Evolutionary conservation across 208 protist species (phyloP), one percentile per base, ranked within the genome.

Genomic region (Phytomonas francai): DNA sequence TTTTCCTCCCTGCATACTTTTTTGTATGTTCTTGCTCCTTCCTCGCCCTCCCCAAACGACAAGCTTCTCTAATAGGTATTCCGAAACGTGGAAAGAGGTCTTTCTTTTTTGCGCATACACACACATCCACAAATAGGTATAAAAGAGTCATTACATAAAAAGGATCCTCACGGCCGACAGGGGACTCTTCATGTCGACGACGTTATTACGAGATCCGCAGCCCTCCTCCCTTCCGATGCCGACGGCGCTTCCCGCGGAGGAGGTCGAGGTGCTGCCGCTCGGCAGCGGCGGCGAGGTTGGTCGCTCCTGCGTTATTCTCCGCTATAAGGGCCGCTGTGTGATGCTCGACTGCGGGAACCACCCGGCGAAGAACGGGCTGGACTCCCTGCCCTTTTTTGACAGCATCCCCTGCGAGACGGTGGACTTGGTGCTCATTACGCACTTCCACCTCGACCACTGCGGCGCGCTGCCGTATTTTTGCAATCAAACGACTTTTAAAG

Each of bases 321-420:
- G 86, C 61, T 99, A 97, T 81, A 98, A 98, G 71, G 97, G 97
- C 27, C 97, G 97, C 34, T 89, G 80, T 12, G 92, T 99, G 42
- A 98, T 99, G 97, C 90, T 99, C 51, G 98, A 99, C 82, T 99
- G 98, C 84, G 98, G 98, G 56, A 96, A 99, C 60, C 98, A 99
- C 77, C 98, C 98, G 11, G 98, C 92, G 14, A 92, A 93, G 71
- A 95, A 78, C 36, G 98, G 98, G 22, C 73, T 97, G 25, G 93
- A 89, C 66, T 91, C 89, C 2, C 87, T 99, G 27, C 98, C 98
- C 14, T 99, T 96, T 72, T 99, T 99, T 77, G 98, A 99, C 81
- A 85, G 86, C 57, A 94, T 99, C 74, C 89, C 97, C 58, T 84
- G 86, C 49, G 80, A 89, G 0, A 78, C 93, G 65, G 86, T 99